Conservation (phyloP, 2,329 filamentous ascomycete species). For the Fusarium sp. region DNA sequence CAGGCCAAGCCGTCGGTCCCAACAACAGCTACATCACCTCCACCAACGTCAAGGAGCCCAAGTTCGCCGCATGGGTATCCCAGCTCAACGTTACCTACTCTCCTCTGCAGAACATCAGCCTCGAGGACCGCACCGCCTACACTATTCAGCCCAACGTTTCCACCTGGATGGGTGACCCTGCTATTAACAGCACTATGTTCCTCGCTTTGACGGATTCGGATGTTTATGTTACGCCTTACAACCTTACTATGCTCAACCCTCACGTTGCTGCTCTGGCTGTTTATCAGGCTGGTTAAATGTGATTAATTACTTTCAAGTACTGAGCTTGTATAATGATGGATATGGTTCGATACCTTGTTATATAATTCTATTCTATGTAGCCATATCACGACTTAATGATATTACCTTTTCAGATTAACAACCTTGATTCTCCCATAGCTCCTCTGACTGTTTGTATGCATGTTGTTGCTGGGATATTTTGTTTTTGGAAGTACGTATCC, state of each 20-base stretch:
- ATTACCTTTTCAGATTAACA: not conserved
- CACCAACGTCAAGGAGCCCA: constrained; percentile 67
- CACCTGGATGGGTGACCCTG: constrained; percentile 74
- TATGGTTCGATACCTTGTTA: not conserved
- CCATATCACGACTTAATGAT: not conserved
- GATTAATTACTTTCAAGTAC: too few species aligned
- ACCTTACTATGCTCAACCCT: constrained; percentile 77
- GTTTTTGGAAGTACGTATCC: too few species aligned
- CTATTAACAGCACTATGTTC: constrained; percentile 83
- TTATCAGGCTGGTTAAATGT: constrained; percentile 77
- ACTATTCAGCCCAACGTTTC: constrained; percentile 78
- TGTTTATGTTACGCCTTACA: constrained; percentile 78
- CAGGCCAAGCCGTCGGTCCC: constrained; percentile 76
- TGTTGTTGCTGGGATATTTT: too few species aligned
- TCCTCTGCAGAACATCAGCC: constrained; percentile 63
- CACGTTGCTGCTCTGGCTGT: constrained; percentile 79
- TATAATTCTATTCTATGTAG: not conserved
- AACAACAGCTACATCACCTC: constrained; percentile 84
- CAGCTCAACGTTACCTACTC: constrained; percentile 82
- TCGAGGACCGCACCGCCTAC: constrained; percentile 63
- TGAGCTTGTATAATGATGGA: not conserved
- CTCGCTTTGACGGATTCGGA: constrained; percentile 78
- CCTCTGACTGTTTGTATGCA: too few species aligned
- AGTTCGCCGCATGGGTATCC: constrained; percentile 79
- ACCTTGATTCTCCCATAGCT: too few species aligned